Evolutionary conservation across 179 eudicot species (phyloP).

Genomic region (Drosera spatulata): DNA sequence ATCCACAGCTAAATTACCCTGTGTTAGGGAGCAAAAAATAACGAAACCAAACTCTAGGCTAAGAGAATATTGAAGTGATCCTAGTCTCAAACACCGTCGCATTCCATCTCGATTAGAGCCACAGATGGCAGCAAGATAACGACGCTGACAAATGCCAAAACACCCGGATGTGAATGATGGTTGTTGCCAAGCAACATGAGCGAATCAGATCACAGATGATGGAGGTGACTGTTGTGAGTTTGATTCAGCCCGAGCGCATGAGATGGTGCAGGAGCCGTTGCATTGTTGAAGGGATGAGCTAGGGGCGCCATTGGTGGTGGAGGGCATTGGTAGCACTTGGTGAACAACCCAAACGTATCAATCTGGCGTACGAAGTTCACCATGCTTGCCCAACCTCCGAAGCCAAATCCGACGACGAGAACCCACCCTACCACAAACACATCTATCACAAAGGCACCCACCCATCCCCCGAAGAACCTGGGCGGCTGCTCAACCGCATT

Average conservation of each 20-base stretch:
- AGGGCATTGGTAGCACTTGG: conserved; percentile 91
- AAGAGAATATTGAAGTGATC: too few species aligned
- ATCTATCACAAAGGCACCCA: conserved; percentile 49
- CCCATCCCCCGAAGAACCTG: conserved; percentile 64
- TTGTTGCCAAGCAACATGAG: too few species aligned
- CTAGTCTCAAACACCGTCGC: too few species aligned
- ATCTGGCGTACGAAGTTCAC: conserved; percentile 64
- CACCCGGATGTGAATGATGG: too few species aligned
- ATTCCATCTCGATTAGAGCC: too few species aligned
- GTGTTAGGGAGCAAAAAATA: too few species aligned
- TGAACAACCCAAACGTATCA: conserved; percentile 71
- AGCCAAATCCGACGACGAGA: conserved; percentile 75
- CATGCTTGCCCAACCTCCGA: conserved; percentile 96
- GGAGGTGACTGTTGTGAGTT: background rate
- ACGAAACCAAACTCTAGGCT: too few species aligned
- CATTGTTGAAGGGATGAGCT: background rate
- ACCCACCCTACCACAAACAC: conserved; percentile 80
- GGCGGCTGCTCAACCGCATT: conserved; percentile 83
- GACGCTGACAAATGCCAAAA: too few species aligned
- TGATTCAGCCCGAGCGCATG: background rate
- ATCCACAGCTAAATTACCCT: too few species aligned
- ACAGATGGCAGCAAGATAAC: too few species aligned
- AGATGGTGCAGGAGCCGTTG: background rate
- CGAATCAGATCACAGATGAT: background rate
- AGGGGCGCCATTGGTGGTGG: conserved; percentile 11